A percentile compares a stretch with the other conserved stretches of the same genome.
phyloP scores from a whole-genome alignment of 306 rosid genomes.

The Gillenia trifoliata region DNA sequence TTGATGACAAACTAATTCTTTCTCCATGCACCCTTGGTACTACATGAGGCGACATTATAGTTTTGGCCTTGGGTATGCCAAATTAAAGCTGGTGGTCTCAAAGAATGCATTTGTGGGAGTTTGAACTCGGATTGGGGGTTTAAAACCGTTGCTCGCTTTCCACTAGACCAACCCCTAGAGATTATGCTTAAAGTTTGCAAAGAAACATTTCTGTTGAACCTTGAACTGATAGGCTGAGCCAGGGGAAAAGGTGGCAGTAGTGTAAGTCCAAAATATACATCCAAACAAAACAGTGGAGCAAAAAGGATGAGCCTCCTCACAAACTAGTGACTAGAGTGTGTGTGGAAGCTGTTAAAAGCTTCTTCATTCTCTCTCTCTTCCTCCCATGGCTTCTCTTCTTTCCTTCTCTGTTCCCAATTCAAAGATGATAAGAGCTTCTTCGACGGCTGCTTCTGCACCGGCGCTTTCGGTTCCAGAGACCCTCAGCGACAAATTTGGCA shows the following conservation, averaged over 20 bases:
- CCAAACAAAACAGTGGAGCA: constrained; percentile 26
- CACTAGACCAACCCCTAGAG: too few relatives aligned
- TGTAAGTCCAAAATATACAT: constrained; percentile 13
- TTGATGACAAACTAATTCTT: too few relatives aligned
- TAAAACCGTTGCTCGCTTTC: too few relatives aligned
- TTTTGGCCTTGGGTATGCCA: not conserved
- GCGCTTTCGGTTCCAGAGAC: constrained; percentile 40
- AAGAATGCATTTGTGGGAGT: too few relatives aligned
- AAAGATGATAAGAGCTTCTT: constrained; percentile 44
- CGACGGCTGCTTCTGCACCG: constrained; percentile 29
- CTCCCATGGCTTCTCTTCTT: constrained; percentile 75
- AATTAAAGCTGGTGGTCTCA: too few relatives aligned
- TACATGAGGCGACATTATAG: too few relatives aligned
- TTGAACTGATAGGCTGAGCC: not conserved
- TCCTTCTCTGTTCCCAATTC: constrained; percentile 73
- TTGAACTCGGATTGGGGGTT: too few relatives aligned
- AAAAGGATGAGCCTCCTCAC: constrained; percentile 50
- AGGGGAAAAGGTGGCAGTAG: not conserved
- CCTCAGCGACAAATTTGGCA: constrained; percentile 60
- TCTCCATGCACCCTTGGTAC: too few relatives aligned
- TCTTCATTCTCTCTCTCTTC: constrained; percentile 24
- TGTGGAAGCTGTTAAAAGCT: constrained; percentile 44
- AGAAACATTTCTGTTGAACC: not conserved
- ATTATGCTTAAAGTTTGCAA: not conserved
- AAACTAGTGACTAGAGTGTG: constrained; percentile 24